Evolutionary conservation across 306 rosid species (phyloP).

Genomic region (Gynostemma pentaphyllum): DNA sequence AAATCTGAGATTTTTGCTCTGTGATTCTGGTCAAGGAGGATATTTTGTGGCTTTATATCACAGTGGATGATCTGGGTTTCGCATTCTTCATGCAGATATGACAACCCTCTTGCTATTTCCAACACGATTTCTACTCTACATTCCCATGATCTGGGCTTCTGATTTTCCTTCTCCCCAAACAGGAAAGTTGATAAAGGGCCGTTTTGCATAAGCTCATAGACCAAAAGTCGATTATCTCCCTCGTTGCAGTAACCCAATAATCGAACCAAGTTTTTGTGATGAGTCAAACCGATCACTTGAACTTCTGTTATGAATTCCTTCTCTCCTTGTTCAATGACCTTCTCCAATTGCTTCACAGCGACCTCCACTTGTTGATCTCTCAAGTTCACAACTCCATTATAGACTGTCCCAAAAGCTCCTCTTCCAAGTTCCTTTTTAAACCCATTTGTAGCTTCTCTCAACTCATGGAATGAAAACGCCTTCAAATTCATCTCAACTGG

Average conservation of each 20-base stretch:
- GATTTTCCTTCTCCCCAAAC: constrained; percentile 4
- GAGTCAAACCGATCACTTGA: constrained; percentile 14
- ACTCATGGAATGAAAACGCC: constrained; percentile 15
- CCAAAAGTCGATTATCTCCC: constrained; percentile 18
- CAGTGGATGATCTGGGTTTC: constrained; percentile 32
- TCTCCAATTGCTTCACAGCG: constrained; percentile 20
- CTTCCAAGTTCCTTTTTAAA: constrained; percentile 21
- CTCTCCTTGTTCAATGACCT: constrained; percentile 11
- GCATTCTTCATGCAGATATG: constrained; percentile 31
- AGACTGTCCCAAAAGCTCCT: constrained; percentile 27
- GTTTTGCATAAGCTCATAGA: constrained; percentile 26
- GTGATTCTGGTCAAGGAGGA: constrained; percentile 20
- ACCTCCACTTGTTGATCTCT: constrained; percentile 4
- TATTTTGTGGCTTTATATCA: constrained; percentile 27
- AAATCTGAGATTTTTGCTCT: constrained; percentile 25
- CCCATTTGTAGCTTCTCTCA: constrained; percentile 26
- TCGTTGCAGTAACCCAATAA: constrained; percentile 28
- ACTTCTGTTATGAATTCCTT: constrained; percentile 17
- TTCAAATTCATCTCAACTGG: constrained; percentile 5
- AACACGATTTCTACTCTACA: constrained; percentile 13
- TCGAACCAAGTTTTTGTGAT: constrained; percentile 18
- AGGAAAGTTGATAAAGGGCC: constrained; percentile 24
- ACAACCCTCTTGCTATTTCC: constrained; percentile 18
- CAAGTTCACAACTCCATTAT: constrained; percentile 12
- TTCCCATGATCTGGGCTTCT: constrained; percentile 18